A percentile compares a stretch with the other conserved stretches of the same genome.
Conservation (phyloP, 306 rosid genomes). For the Delonix regia region DNA sequence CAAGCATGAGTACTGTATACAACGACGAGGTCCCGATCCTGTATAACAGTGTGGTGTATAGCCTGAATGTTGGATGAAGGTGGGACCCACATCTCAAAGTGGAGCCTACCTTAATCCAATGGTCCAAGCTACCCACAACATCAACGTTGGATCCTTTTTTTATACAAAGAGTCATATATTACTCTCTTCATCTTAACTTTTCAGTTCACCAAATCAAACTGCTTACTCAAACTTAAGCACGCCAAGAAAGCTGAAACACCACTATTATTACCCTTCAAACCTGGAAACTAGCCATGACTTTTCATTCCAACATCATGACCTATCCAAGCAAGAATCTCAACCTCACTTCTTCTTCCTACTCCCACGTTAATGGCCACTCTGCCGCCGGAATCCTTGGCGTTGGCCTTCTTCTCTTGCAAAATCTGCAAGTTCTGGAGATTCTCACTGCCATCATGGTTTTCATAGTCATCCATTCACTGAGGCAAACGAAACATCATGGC, state of each 20-base stretch:
- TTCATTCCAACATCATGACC: conserved; percentile 48
- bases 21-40: too few species aligned
- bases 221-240: conserved; percentile 46
- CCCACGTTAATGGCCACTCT: not conserved
- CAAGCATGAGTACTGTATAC: not conserved
- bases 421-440: conserved; percentile 63
- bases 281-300: not conserved
- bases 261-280: conserved; percentile 14
- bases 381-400: not conserved
- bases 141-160: too few species aligned
- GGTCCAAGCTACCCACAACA: too few species aligned
- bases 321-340: conserved; percentile 25
- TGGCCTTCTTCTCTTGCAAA: conserved; percentile 32
- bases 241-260: conserved; percentile 49
- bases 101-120: too few species aligned
- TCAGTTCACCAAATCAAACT: conserved; percentile 81
- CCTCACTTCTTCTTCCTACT: conserved; percentile 21
- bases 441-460: conserved; percentile 58
- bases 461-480: conserved; percentile 59
- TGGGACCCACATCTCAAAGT: too few species aligned
- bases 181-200: conserved; percentile 20
- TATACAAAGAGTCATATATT: not conserved
- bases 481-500: conserved; percentile 61
- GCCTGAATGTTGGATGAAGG: too few species aligned
- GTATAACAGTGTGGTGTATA: too few species aligned